Percentiles rank a stretch among this genome's conserved stretches.
phyloP scores from a whole-genome alignment of 306 rosid genomes.

The Vigna hirtella region DNA sequence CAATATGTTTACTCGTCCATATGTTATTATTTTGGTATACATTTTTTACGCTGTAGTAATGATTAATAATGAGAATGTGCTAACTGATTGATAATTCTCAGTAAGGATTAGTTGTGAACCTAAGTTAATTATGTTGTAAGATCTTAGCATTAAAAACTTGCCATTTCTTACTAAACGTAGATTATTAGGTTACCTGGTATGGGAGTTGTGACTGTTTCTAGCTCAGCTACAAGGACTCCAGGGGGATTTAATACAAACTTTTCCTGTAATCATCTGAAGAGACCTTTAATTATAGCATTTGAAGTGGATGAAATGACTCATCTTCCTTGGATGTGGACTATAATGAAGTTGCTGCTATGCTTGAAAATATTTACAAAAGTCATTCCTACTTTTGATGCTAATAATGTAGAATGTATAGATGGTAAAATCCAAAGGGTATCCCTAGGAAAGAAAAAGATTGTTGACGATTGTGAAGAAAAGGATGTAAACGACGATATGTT shows the following conservation, averaged over 20 bases:
- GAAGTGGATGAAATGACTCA: constrained; percentile 68
- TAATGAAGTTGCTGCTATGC: constrained; percentile 93
- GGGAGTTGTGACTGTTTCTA: constrained; percentile 97
- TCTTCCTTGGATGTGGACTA: constrained; percentile 80
- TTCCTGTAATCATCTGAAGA: constrained; percentile 54
- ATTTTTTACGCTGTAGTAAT: not conserved
- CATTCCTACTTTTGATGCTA: constrained; percentile 57
- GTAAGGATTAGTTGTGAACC: constrained; percentile 16
- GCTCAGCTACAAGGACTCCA: constrained; percentile 77
- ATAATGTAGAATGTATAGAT: constrained; percentile 53
- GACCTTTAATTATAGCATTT: constrained; percentile 71
- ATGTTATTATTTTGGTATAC: not conserved
- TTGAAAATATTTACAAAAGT: constrained; percentile 85
- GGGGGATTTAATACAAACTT: constrained; percentile 67
- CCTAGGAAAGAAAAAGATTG: constrained; percentile 59
- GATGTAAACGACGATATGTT: constrained; percentile 43
- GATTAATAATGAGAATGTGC: constrained; percentile 29
- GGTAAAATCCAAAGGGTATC: constrained; percentile 52
- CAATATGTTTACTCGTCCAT: not conserved
- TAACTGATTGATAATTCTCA: constrained; percentile 7
- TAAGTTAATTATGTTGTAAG: constrained; percentile 46
- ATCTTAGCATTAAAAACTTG: no score
- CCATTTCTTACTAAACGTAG: no score
- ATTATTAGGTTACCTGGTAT: constrained; percentile 58
- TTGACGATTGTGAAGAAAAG: constrained; percentile 48